phyloP scores from a whole-genome alignment of 2,329 filamentous ascomycete species.

The Alternaria metachromatica region DNA sequence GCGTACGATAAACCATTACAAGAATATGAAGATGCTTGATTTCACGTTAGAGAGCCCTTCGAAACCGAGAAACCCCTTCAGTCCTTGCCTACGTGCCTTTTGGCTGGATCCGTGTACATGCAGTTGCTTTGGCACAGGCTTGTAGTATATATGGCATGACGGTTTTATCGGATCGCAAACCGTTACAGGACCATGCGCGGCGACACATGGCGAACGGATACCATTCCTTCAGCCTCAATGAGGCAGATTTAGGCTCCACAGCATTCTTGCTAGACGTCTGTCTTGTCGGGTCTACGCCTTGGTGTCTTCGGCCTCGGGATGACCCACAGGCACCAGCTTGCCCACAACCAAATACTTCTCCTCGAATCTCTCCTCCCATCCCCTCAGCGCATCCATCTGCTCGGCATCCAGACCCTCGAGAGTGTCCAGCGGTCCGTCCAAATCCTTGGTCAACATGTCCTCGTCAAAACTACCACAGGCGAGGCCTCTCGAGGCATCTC shows the following conservation, averaged over 20 bases:
- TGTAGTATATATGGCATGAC: neutral
- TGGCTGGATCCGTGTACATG: neutral
- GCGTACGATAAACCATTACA: neutral
- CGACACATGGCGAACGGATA: neutral
- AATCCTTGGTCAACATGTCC: constrained; percentile 91
- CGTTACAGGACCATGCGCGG: neutral
- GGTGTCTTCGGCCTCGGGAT: constrained; percentile 58
- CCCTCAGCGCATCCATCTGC: constrained; percentile 80
- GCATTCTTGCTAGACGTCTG: neutral
- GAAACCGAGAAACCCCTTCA: neutral
- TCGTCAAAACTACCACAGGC: constrained; percentile 92
- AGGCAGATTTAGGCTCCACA: neutral
- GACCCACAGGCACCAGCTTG: constrained; percentile 73
- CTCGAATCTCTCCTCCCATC: constrained; percentile 92
- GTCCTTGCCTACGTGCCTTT: neutral
- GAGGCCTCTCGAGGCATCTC: constrained; percentile 86
- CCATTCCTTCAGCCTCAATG: neutral
- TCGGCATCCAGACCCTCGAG: constrained; percentile 74
- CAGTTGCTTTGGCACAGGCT: neutral
- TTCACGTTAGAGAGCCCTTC: neutral
- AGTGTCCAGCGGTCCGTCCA: constrained; percentile 81
- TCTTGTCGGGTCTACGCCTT: constrained; percentile 19
- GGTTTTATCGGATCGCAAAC: neutral
- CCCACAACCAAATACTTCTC: constrained; percentile 98
- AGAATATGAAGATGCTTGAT: neutral